phyloP scores from a whole-genome alignment of 148 eudicot genomes.

The Diospyros kaki region DNA sequence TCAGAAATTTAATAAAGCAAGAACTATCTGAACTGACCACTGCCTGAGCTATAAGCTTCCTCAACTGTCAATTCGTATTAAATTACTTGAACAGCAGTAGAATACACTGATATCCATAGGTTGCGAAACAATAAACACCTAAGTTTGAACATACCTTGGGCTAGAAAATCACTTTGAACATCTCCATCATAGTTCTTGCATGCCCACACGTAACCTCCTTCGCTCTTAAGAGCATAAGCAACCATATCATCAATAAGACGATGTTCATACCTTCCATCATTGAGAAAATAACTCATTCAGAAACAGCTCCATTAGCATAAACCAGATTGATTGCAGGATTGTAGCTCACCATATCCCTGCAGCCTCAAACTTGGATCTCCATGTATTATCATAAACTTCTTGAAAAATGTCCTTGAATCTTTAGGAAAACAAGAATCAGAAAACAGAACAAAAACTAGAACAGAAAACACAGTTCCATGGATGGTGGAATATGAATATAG shows the following conservation, averaged over 20 bases:
- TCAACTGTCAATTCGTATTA: not conserved
- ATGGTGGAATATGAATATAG: too few species aligned
- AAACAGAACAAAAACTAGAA: too few species aligned
- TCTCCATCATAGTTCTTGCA: constrained; percentile 93
- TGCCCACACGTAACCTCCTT: constrained; percentile 94
- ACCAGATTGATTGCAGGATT: not conserved
- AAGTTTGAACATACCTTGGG: constrained; percentile 49
- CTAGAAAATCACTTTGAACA: constrained; percentile 87
- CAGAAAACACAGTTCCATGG: too few species aligned
- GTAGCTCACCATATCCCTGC: constrained; percentile 67
- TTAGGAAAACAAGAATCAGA: not conserved
- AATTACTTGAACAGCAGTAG: not conserved
- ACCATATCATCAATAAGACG: constrained; percentile 95
- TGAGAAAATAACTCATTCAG: constrained; percentile 8
- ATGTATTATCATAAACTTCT: constrained; percentile 68
- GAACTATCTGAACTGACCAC: not conserved
- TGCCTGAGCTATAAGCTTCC: not conserved
- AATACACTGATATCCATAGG: not conserved
- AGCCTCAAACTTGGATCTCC: constrained; percentile 67
- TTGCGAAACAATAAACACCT: not conserved
- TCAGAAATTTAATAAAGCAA: not conserved
- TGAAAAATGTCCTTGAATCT: constrained; percentile 89
- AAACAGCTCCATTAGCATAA: not conserved
- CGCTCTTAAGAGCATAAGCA: constrained; percentile 89
- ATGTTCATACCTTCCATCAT: constrained; percentile 61